These are phyloP conservation scores for Moringa oleifera DNA, from an alignment of 345 rosid genomes.

Conservation along the genomic window DNA sequence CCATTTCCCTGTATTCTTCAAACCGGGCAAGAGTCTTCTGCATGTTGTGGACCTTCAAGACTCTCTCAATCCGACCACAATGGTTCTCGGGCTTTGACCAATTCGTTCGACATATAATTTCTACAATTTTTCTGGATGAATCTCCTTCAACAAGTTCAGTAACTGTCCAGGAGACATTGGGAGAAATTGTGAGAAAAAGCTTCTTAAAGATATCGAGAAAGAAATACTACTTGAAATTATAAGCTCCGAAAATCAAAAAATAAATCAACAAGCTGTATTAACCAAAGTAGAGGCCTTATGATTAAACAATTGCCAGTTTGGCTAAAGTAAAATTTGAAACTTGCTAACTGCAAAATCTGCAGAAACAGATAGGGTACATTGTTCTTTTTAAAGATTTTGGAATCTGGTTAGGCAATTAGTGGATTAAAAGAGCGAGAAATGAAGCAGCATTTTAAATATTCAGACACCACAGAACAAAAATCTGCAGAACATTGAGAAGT, in stretches of 20 bases:
- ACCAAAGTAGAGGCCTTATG: neutral
- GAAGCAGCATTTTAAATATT: too few relatives aligned
- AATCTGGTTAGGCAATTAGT: neutral
- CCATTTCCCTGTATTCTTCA: slow-evolving; percentile 87
- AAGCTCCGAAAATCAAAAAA: too few relatives aligned
- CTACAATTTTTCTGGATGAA: slow-evolving; percentile 97
- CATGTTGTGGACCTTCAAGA: slow-evolving; percentile 92
- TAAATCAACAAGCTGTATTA: neutral
- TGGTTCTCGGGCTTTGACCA: slow-evolving; percentile 86
- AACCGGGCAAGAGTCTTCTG: slow-evolving; percentile 87
- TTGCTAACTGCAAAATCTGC: neutral
- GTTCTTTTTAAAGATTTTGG: neutral
- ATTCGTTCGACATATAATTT: slow-evolving; percentile 87
- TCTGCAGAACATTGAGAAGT: neutral
- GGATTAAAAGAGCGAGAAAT: too few relatives aligned
- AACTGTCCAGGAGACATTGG: slow-evolving; percentile 33
- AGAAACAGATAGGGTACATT: neutral
- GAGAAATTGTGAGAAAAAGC: neutral
- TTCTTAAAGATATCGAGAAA: slow-evolving; percentile 1
- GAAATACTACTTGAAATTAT: neutral
- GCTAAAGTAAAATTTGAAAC: neutral
- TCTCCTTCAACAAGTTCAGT: slow-evolving; percentile 98
- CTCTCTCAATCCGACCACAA: slow-evolving; percentile 87
- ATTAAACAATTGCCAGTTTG: neutral
- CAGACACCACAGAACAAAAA: too few relatives aligned